These are phyloP conservation scores for Dryas integrifolia DNA, from an alignment of 331 rosid genomes.

Conservation along the genomic window DNA sequence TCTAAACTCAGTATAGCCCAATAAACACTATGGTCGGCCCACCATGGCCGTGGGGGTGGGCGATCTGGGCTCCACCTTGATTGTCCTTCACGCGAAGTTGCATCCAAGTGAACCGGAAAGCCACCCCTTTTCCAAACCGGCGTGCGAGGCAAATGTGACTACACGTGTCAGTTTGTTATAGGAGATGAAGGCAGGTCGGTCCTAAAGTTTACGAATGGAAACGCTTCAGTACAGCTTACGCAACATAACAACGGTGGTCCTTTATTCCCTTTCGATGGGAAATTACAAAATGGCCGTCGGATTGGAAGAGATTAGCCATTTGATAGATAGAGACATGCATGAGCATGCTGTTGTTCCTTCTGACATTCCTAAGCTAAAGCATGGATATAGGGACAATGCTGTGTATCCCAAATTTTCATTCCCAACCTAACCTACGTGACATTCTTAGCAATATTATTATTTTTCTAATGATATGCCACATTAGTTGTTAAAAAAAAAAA, in stretches of 20 bases:
- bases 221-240: background rate
- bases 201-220: background rate
- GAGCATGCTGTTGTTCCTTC: no score
- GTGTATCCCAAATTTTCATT: no score
- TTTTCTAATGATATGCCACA: no score
- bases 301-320: background rate
- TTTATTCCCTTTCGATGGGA: background rate
- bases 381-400: no score
- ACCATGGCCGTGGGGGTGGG: background rate
- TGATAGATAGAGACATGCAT: background rate
- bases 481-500: no score
- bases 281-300: background rate
- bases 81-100: conserved; percentile 31
- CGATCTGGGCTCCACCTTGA: background rate
- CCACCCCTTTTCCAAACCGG: background rate
- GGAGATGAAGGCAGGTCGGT: background rate
- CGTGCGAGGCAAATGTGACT: background rate
- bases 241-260: conserved; percentile 1
- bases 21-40: no score
- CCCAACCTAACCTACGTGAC: no score
- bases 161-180: background rate
- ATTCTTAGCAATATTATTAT: no score
- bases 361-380: no score
- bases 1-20: no score
- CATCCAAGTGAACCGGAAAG: background rate